A percentile compares a stretch with the other conserved stretches of the same genome.
Conservation (phyloP, 2,329 filamentous ascomycete species). For the Trichoderma afroharzianum region DNA sequence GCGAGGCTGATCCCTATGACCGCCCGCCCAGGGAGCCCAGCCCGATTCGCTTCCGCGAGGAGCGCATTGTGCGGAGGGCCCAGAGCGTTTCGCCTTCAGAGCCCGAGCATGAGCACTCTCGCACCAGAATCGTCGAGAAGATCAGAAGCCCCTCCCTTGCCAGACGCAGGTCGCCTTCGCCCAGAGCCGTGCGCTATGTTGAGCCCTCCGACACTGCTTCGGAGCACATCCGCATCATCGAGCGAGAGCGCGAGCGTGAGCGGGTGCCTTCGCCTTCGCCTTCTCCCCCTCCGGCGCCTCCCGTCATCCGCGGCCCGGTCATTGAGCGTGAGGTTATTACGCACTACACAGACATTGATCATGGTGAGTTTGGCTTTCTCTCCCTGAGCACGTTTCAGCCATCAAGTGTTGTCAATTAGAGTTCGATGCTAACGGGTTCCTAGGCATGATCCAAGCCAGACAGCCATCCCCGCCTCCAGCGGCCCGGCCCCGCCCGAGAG, state of each 20-base stretch:
- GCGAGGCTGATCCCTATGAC: conserved; percentile 53
- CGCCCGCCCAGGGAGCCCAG: conserved; percentile 44
- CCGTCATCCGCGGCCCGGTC: conserved; percentile 68
- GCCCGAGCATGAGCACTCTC: conserved; percentile 34
- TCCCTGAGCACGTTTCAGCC: neutral
- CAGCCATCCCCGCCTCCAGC: conserved; percentile 47
- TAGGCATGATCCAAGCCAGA: conserved; percentile 44
- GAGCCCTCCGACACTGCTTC: conserved; percentile 36
- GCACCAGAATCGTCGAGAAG: conserved; percentile 38
- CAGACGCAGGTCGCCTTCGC: conserved; percentile 37
- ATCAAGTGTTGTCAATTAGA: neutral
- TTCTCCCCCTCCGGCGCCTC: conserved; percentile 57
- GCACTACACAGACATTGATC: conserved; percentile 81
- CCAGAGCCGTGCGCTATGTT: conserved; percentile 39
- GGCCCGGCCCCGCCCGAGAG: conserved; percentile 43
- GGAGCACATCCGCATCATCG: conserved; percentile 50
- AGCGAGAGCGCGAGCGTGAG: conserved; percentile 44
- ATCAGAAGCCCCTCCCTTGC: conserved; percentile 27
- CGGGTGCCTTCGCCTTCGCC: conserved; percentile 45
- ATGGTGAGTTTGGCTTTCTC: conserved; percentile 56
- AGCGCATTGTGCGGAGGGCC: conserved; percentile 41
- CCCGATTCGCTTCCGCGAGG: conserved; percentile 41
- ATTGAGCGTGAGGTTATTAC: conserved; percentile 88
- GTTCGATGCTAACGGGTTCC: conserved; percentile 6
- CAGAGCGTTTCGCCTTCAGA: conserved; percentile 42